These are phyloP conservation scores for Microcyclospora tardicrescens DNA, from an alignment of 2,329 filamentous ascomycete species.

Conservation along the genomic window DNA sequence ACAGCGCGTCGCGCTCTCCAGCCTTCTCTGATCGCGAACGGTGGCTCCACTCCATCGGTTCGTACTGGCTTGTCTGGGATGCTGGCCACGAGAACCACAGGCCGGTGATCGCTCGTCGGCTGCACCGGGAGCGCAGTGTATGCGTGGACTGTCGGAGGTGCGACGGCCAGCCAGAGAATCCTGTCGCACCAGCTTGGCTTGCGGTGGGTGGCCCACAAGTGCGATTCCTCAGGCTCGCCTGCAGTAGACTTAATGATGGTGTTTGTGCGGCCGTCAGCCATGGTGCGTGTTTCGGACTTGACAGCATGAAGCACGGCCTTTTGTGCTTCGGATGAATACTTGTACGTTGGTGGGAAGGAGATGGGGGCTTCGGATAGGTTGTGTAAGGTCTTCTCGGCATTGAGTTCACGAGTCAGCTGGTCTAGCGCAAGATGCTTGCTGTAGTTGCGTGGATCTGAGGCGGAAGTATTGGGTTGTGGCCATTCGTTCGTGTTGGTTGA, in stretches of 20 bases:
- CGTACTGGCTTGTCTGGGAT: slow-evolving; percentile 40
- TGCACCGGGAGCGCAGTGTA: slow-evolving; percentile 71
- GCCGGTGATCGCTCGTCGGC: slow-evolving; percentile 73
- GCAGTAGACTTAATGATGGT: slow-evolving; percentile 5
- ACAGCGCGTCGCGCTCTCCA: slow-evolving; percentile 42
- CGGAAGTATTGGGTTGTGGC: slow-evolving; percentile 45
- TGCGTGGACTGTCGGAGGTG: slow-evolving; percentile 41
- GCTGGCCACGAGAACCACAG: slow-evolving; percentile 59
- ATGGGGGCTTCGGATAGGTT: slow-evolving; percentile 63
- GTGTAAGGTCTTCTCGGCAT: slow-evolving; percentile 59
- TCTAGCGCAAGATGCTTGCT: slow-evolving; percentile 57
- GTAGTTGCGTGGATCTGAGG: slow-evolving; percentile 47
- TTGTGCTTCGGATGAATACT: slow-evolving; percentile 48
- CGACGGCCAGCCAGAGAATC: slow-evolving; percentile 53
- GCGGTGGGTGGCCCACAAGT: slow-evolving; percentile 60
- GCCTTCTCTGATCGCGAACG: slow-evolving; percentile 44
- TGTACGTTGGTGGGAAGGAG: slow-evolving; percentile 84
- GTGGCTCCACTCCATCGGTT: slow-evolving; percentile 30
- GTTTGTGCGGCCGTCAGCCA: slow-evolving; percentile 2
- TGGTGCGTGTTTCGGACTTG: slow-evolving; percentile 10
- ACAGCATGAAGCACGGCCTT: slow-evolving; percentile 12
- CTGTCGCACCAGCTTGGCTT: slow-evolving; percentile 93
- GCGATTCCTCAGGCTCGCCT: slow-evolving; percentile 8
- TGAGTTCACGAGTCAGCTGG: slow-evolving; percentile 63
- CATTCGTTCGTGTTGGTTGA: slow-evolving; percentile 31